phyloP scores from a whole-genome alignment of 768 basidiomycete genomes.

The Lactifluus pinguis region DNA sequence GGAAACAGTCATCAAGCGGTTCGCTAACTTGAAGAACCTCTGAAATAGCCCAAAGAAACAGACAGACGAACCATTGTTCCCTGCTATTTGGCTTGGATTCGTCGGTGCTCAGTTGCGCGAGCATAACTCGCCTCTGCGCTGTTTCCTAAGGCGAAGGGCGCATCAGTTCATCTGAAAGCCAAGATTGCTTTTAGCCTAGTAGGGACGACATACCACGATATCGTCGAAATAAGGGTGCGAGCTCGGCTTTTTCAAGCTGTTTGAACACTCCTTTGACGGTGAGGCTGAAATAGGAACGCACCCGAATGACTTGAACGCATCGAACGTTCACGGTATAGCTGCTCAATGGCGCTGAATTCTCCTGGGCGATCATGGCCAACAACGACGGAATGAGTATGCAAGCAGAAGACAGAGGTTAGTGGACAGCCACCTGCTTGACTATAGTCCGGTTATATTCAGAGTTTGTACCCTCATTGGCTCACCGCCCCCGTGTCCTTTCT shows the following conservation, averaged over 20 bases:
- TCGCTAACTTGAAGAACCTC: not conserved
- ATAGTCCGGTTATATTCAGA: not conserved
- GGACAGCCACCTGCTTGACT: not conserved
- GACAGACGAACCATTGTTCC: slow-evolving; percentile 2
- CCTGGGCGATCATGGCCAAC: not conserved
- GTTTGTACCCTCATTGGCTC: not conserved
- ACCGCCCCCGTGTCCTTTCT: not conserved
- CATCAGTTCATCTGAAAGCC: not conserved
- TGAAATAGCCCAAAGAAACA: not conserved
- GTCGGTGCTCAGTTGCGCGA: slow-evolving; percentile 12
- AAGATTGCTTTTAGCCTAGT: not conserved
- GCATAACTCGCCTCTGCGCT: slow-evolving; percentile 11
- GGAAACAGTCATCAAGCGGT: not conserved
- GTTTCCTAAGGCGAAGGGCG: slow-evolving; percentile 1
- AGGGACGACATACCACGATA: slow-evolving; percentile 6
- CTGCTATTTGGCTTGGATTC: slow-evolving; percentile 1
- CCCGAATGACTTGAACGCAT: slow-evolving; percentile 6
- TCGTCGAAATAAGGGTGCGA: not conserved
- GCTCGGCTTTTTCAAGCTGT: not conserved
- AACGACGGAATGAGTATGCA: not conserved
- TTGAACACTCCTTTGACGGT: not conserved
- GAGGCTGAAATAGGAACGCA: not conserved
- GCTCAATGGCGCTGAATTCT: not conserved
- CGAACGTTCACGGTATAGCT: slow-evolving; percentile 7
- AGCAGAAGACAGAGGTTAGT: not conserved